phyloP scores from a whole-genome alignment of 2,329 filamentous ascomycete genomes.

The Ascochyta viciae-villosae region DNA sequence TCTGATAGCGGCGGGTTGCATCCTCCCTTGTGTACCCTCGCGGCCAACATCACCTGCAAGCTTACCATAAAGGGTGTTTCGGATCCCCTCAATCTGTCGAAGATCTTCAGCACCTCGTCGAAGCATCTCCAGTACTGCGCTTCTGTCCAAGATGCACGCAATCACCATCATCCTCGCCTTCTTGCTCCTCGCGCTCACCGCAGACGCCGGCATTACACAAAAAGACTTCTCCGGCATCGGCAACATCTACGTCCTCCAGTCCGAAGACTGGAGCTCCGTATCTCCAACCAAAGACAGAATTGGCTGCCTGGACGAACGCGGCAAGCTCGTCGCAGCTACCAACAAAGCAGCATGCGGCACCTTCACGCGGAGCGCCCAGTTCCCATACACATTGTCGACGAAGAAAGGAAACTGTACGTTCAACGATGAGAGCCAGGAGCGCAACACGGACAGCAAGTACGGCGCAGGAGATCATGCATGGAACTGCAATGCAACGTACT shows the following conservation, averaged over 20 bases:
- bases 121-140: neutral
- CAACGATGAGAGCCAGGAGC: conserved; percentile 32
- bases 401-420: conserved; percentile 43
- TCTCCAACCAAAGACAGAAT: conserved; percentile 30
- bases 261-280: conserved; percentile 34
- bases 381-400: conserved; percentile 40
- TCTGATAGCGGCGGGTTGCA: conserved; percentile 9
- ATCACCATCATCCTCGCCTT: conserved; percentile 19
- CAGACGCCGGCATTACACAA: conserved; percentile 29
- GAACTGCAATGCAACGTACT: conserved; percentile 30
- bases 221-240: conserved; percentile 41
- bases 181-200: conserved; percentile 14
- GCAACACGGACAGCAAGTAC: conserved; percentile 41
- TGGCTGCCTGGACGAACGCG: conserved; percentile 37
- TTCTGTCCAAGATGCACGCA: conserved; percentile 10
- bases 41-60: conserved; percentile 1
- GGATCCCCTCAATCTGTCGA: neutral
- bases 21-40: conserved; percentile 5
- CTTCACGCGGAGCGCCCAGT: conserved; percentile 29
- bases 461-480: conserved; percentile 37
- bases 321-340: conserved; percentile 29
- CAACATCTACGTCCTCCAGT: conserved; percentile 40
- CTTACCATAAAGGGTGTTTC: neutral
- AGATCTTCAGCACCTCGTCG: neutral
- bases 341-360: conserved; percentile 30